Conservation (phyloP, 192 early-diverging fungal genomes). For the Allomyces macrogynus region DNA sequence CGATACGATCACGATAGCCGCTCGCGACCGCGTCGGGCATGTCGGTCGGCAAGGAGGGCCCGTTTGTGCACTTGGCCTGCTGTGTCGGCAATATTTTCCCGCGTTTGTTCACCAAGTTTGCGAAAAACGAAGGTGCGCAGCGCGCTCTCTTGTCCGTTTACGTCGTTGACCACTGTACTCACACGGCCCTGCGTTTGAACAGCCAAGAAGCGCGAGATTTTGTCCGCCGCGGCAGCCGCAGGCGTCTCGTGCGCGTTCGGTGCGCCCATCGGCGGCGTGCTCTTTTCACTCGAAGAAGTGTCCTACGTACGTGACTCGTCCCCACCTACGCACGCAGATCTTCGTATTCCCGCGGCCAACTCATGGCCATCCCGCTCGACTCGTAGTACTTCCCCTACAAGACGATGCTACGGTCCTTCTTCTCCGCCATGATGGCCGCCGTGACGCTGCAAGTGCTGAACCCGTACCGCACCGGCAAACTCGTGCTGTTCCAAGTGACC, state of each 20-base stretch:
- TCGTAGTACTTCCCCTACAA: slow-evolving; percentile 70
- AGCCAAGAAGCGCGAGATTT: slow-evolving; percentile 77
- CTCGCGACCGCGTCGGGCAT: slow-evolving; percentile 74
- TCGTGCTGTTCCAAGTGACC: slow-evolving; percentile 62
- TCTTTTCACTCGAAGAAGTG: slow-evolving; percentile 84
- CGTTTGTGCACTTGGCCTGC: slow-evolving; percentile 79
- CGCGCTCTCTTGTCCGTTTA: background rate
- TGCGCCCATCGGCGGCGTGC: slow-evolving; percentile 85
- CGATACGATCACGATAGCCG: slow-evolving; percentile 17
- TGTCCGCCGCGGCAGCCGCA: slow-evolving; percentile 78
- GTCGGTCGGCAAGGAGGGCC: slow-evolving; percentile 83
- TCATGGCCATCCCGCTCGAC: slow-evolving; percentile 9
- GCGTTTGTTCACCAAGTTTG: slow-evolving; percentile 75
- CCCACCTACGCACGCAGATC: slow-evolving; percentile 14
- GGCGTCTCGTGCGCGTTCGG: slow-evolving; percentile 92
- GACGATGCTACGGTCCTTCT: slow-evolving; percentile 84
- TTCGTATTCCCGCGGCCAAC: background rate
- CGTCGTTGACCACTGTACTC: background rate
- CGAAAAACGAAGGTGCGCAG: slow-evolving; percentile 53
- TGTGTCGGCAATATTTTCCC: slow-evolving; percentile 74
- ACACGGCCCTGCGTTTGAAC: background rate
- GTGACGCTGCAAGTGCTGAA: slow-evolving; percentile 63
- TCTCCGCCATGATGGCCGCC: slow-evolving; percentile 79
- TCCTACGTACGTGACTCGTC: slow-evolving; percentile 45
- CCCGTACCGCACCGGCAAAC: slow-evolving; percentile 63